Evolutionary conservation across 108 stramenopile genomes (phyloP), one percentile per base, ranked within the genome.

Genomic region (Pseudonitzschia multiseries): DNA sequence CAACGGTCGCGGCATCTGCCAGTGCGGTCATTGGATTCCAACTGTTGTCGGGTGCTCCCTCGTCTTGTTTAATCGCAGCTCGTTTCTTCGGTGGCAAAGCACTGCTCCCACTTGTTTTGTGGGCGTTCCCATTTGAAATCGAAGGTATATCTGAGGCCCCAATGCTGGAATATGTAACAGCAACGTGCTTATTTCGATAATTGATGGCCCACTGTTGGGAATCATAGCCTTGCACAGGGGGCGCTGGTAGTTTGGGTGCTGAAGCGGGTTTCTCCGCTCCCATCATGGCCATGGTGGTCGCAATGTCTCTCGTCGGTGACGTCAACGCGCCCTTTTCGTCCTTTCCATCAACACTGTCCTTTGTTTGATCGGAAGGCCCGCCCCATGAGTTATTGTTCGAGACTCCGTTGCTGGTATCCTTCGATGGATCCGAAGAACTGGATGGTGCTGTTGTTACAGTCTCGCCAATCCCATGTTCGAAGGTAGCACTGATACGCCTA

Each of bases 71-170:
- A n/a, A n/a, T n/a, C 4, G 65, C 79, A 14, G 59, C 29, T 51
- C 78, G 65, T 51, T 79, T 79, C 52, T 79, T 79, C 43, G 79
- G 73, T 61, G 73, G 73, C 69, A 74, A 65, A 21, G 67, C 22
- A 56, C 54, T 56, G 24, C 13, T 26, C 20, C 54, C 54, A 22
- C 20, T 56, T 22, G 54, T 56, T 22, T 56, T 56, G 54, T 2
- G 54, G 10, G 10, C 26, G 22, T 24, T 62, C 40, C 33, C 61
- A 40, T 62, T 41, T 17, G 26, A 2, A 26, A 56, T 21, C 54
- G 24, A 56, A 56, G 54, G 10, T 2, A 21, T 26, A 26, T 48
- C 18, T 14, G 17, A 3, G 1, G 54, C 24, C 54, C 54, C 54
- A 63, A 46, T 44, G 28, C 31, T 68, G 32, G 48, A 43, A 57